A percentile compares a stretch with the other conserved stretches of the same genome.
phyloP scores from a whole-genome alignment of 2,329 filamentous ascomycete genomes.

The Fusarium musae region DNA sequence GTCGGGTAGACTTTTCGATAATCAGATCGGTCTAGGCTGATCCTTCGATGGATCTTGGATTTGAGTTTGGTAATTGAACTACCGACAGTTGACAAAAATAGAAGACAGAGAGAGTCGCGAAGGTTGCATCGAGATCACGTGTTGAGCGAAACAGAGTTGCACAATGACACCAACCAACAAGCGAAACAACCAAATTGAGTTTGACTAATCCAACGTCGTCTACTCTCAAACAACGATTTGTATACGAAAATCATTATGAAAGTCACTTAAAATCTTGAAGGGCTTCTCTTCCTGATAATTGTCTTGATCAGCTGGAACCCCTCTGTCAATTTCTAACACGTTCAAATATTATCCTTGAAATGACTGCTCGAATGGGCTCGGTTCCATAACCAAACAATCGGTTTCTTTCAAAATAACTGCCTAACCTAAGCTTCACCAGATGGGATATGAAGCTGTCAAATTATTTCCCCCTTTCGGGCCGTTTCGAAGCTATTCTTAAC shows the following conservation, averaged over 20 bases:
- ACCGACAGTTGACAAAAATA: neutral
- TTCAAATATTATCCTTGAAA: too few relatives aligned
- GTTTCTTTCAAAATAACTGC: rapidly evolving
- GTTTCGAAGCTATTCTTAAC: neutral
- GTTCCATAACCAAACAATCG: rapidly evolving
- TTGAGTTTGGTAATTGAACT: neutral
- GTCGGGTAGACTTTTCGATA: neutral
- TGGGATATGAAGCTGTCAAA: too few relatives aligned
- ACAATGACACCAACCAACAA: neutral
- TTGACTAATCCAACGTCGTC: neutral
- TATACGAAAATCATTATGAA: rapidly evolving
- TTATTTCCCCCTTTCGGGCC: neutral
- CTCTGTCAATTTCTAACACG: too few relatives aligned
- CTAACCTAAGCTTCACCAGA: too few relatives aligned
- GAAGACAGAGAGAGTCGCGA: neutral
- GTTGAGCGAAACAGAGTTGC: neutral
- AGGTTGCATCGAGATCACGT: neutral
- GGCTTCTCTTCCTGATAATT: rapidly evolving
- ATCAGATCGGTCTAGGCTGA: neutral
- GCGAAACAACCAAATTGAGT: neutral
- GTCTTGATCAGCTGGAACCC: too few relatives aligned
- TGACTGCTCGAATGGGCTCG: too few relatives aligned
- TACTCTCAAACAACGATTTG: rapidly evolving
- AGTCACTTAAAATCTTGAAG: rapidly evolving
- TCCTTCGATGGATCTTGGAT: neutral